Evolutionary conservation across 2,329 filamentous ascomycete species (phyloP).

Genomic region (Aspergillus fructus): DNA sequence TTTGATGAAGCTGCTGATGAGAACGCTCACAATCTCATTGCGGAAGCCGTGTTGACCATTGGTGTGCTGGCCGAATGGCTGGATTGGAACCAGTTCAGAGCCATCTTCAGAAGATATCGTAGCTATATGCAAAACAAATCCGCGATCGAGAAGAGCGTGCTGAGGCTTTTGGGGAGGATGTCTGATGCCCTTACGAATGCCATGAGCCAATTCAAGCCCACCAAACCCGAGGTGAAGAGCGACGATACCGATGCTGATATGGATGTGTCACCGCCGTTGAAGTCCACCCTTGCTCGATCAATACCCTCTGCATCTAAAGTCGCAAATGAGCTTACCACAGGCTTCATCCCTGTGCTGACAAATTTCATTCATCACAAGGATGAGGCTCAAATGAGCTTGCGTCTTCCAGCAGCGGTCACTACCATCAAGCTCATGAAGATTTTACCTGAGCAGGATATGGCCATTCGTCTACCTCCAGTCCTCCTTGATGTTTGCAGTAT

Average conservation of each 20-base stretch:
- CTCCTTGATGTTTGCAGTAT: slow-evolving; percentile 93
- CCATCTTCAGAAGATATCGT: slow-evolving; percentile 79
- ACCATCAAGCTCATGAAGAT: slow-evolving; percentile 83
- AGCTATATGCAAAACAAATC: slow-evolving; percentile 77
- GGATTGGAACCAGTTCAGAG: slow-evolving; percentile 88
- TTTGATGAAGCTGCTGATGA: slow-evolving; percentile 80
- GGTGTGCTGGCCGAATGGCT: slow-evolving; percentile 71
- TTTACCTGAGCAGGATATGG: slow-evolving; percentile 70
- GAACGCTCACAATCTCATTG: slow-evolving; percentile 74
- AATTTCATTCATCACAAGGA: slow-evolving; percentile 91
- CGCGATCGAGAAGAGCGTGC: slow-evolving; percentile 80
- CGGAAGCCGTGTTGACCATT: slow-evolving; percentile 81
- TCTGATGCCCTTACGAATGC: slow-evolving; percentile 71
- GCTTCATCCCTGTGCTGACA: slow-evolving; percentile 76
- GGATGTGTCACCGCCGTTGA: slow-evolving; percentile 30
- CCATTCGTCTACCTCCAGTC: slow-evolving; percentile 73
- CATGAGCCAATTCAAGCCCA: slow-evolving; percentile 33
- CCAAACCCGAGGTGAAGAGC: slow-evolving; percentile 19
- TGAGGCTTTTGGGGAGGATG: slow-evolving; percentile 76
- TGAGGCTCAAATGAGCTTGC: slow-evolving; percentile 87
- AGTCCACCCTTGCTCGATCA: slow-evolving; percentile 57
- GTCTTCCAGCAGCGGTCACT: slow-evolving; percentile 85
- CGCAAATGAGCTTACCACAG: slow-evolving; percentile 67
- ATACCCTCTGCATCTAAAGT: slow-evolving; percentile 69
- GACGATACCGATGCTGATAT: slow-evolving; percentile 31